Base-by-base conservation (phyloP, 2,329 filamentous ascomycete genomes). In the Periconia sp. region DNA sequence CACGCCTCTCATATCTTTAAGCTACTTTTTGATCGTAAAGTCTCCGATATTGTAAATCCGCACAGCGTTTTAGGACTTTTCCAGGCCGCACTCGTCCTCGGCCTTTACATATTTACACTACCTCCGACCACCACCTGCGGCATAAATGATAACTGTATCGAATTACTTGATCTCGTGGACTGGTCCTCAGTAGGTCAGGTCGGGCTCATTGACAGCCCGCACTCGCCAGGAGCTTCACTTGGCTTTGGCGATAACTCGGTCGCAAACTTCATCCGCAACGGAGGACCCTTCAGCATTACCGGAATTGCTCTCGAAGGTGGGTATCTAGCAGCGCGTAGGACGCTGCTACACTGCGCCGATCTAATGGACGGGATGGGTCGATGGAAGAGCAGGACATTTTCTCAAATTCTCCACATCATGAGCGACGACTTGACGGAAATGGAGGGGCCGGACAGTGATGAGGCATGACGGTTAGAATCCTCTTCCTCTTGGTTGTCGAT, bases 1-100 rank as follows among this genome's bases (percentile, higher is more conserved):
- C 78, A 81, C 46, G 77, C 78, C 4, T 76, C 77, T 0, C 77
- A 80, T 32, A 78, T 76, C 5, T 80, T 75, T 59, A 78, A 75
- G 46, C 56, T 75, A 7, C 74, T 80, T 54, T 72, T 71, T 13
- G 76, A 79, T 43, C 73, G 78, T 32, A 76, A 78, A 50, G 75
- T 78, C 2, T 78, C 75, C 1, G 78, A 80, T 38, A 74, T 77
- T 19, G 74, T 76, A 18, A 78, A 74, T 29, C 77, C 79, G 17
- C 76, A 79, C 48, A 76, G 74, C 6, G 71, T 77, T 2, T 70
- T 75, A 5, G 73, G 76, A 0, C 63, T 80, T 1, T 81, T 81
- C 57, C 73, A 74, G 4, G 74, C 78, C 1, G 77, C 75, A 0
- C 70, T 81, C 2, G 73, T 80, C 1, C 59, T 80, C 1, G 78